Evolutionary conservation across 768 basidiomycete genomes (phyloP).

Genomic region (Termitomyces sp.): DNA sequence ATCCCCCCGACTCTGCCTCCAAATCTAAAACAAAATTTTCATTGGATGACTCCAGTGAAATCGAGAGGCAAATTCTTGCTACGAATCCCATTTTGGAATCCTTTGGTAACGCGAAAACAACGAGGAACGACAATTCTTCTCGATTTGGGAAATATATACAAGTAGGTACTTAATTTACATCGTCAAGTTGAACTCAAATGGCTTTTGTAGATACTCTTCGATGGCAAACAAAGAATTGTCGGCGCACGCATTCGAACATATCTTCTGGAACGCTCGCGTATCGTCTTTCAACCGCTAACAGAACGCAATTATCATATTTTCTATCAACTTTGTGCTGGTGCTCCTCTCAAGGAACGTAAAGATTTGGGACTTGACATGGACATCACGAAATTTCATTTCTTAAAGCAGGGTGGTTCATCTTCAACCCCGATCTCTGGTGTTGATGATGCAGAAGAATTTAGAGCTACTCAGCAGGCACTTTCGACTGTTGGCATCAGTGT

Average conservation of each 20-base stretch:
- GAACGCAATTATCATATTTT: conserved; percentile 99
- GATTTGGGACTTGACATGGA: conserved; percentile 88
- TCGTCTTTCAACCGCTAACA: conserved; percentile 94
- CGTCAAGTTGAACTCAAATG: neutral
- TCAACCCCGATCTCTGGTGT: conserved; percentile 88
- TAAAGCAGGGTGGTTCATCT: conserved; percentile 87
- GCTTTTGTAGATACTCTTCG: conserved; percentile 80
- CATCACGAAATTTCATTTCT: conserved; percentile 82
- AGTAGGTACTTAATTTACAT: conserved; percentile 38
- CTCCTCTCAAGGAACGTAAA: conserved; percentile 91
- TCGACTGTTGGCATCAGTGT: conserved; percentile 97
- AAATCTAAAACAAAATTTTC: conserved; percentile 67
- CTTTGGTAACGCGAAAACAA: conserved; percentile 99
- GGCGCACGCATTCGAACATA: conserved; percentile 99
- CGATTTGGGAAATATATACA: conserved; percentile 99
- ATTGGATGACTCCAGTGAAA: conserved; percentile 86
- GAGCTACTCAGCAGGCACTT: conserved; percentile 87
- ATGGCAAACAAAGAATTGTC: conserved; percentile 93
- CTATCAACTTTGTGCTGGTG: conserved; percentile 97
- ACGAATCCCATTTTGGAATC: conserved; percentile 99
- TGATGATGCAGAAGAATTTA: conserved; percentile 95
- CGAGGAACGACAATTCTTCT: conserved; percentile 97
- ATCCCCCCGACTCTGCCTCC: conserved; percentile 63
- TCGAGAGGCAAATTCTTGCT: conserved; percentile 94
- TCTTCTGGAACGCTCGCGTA: conserved; percentile 92